Conservation (phyloP, 179 eudicot species). For the Sideroxylon spinosum region DNA sequence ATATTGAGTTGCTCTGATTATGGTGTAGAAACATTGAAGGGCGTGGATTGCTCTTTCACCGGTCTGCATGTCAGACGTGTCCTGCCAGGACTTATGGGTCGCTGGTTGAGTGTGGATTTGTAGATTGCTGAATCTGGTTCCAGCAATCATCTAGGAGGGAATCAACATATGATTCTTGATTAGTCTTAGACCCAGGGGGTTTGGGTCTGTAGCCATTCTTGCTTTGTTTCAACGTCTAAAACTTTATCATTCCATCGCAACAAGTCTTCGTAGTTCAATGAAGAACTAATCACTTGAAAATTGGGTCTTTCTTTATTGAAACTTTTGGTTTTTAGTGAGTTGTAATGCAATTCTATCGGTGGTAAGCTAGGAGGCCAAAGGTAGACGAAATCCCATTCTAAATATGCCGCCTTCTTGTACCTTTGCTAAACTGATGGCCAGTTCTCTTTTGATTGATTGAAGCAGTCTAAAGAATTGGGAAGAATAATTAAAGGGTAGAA, state of each 20-base stretch:
- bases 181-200: slow-evolving; percentile 5
- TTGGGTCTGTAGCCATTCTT: slow-evolving; percentile 2
- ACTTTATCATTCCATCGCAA: neutral
- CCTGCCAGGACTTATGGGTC: slow-evolving; percentile 11
- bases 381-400: neutral
- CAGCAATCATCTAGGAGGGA: slow-evolving; percentile 15
- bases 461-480: neutral
- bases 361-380: neutral
- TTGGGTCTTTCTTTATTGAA: neutral
- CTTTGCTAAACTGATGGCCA: neutral
- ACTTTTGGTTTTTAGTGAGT: neutral
- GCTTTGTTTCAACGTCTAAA: neutral
- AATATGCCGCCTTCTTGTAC: neutral
- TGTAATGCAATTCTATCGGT: neutral
- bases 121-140: slow-evolving; percentile 26
- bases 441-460: neutral
- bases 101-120: slow-evolving; percentile 13
- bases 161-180: slow-evolving; percentile 26
- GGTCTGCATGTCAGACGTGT: slow-evolving; percentile 5
- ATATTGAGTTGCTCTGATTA: slow-evolving; percentile 16
- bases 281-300: neutral
- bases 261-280: neutral
- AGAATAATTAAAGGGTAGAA: too few species aligned
- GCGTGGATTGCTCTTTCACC: slow-evolving; percentile 19
- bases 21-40: slow-evolving; percentile 11